phyloP scores from a whole-genome alignment of 768 basidiomycete genomes.

The Lactarius vividus region DNA sequence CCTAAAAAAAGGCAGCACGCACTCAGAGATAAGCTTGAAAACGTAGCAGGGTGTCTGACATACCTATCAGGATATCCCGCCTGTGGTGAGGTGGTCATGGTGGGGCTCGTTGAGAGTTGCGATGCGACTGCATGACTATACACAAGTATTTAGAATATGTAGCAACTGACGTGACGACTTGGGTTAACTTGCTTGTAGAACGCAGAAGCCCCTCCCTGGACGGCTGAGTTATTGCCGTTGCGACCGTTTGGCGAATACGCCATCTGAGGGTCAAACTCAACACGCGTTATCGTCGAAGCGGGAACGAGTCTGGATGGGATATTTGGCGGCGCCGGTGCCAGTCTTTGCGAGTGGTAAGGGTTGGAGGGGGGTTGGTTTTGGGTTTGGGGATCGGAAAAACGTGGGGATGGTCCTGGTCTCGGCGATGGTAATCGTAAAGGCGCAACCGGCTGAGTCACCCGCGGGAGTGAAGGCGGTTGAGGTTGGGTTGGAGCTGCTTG shows the following conservation, averaged over 20 bases:
- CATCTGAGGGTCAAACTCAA: constrained; percentile 45
- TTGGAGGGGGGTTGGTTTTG: background rate
- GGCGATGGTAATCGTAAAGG: background rate
- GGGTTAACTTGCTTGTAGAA: constrained; percentile 55
- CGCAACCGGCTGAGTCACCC: background rate
- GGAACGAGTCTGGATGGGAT: background rate
- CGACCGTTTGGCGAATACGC: constrained; percentile 42
- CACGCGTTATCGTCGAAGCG: constrained; percentile 12
- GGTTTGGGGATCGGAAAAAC: constrained; percentile 7
- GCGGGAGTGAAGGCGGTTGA: background rate
- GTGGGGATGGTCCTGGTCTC: constrained; percentile 1
- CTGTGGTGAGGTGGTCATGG: background rate
- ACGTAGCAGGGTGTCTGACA: background rate
- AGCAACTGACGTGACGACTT: background rate
- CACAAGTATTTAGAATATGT: constrained; percentile 9
- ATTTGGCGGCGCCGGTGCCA: background rate
- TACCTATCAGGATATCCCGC: constrained; percentile 11
- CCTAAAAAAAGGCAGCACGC: background rate
- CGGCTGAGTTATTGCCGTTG: constrained; percentile 15
- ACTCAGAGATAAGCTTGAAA: background rate
- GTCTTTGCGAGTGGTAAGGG: background rate
- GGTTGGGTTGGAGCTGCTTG: constrained; percentile 17
- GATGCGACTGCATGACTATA: constrained; percentile 54
- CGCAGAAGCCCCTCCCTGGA: constrained; percentile 36
- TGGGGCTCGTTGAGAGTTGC: constrained; percentile 34